Conservation (phyloP, 768 basidiomycete genomes). For the Mycena alexandri region DNA sequence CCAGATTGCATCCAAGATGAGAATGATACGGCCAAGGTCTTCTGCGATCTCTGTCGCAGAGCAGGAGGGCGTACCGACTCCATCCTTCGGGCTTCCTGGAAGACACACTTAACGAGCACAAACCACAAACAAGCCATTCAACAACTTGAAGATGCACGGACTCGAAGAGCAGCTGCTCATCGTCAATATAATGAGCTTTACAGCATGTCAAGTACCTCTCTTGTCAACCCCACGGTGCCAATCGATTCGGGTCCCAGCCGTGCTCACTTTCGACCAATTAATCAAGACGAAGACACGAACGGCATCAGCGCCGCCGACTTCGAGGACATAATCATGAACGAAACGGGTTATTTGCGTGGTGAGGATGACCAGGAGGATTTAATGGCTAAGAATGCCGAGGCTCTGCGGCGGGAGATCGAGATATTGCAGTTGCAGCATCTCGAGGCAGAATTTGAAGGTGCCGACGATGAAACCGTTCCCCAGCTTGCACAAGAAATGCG, state of each 20-base stretch:
- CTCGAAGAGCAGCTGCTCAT: not conserved
- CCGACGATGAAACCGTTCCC: conserved; percentile 22
- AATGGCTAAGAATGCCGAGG: not conserved
- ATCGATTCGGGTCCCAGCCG: not conserved
- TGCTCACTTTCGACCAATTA: conserved; percentile 4
- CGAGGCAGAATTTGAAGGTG: conserved; percentile 24
- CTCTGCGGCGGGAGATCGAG: conserved; percentile 1
- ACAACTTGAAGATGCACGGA: not conserved
- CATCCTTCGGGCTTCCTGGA: too few relatives aligned
- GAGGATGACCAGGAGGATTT: not conserved
- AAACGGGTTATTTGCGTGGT: not conserved
- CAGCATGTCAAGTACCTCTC: not conserved
- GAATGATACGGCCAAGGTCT: too few relatives aligned
- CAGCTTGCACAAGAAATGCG: not conserved
- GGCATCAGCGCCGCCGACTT: conserved; percentile 7
- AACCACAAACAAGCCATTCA: not conserved
- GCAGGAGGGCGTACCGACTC: too few relatives aligned
- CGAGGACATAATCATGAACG: conserved; percentile 12
- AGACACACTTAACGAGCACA: not conserved
- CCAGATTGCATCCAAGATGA: too few relatives aligned
- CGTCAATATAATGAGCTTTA: conserved; percentile 2
- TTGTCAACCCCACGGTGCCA: not conserved
- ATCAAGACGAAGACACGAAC: conserved; percentile 11
- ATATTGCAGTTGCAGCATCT: not conserved
- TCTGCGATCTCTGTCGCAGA: too few relatives aligned